Evolutionary conservation across 495 filamentous ascomycete species (phyloP).

Genomic region (Barbatosphaeria neglecta): DNA sequence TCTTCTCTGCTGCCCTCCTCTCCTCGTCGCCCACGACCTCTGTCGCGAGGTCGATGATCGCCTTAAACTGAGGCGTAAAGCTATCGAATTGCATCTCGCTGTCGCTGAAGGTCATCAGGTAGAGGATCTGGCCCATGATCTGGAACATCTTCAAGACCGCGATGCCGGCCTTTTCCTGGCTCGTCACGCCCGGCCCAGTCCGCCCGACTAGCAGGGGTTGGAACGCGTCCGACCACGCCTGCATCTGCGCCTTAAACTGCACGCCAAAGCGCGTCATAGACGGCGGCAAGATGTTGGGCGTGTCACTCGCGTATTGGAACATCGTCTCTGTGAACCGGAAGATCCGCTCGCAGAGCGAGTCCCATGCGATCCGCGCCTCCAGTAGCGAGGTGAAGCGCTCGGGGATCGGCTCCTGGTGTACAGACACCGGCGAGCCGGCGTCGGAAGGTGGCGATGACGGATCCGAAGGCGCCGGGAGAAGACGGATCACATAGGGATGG

Average conservation of each 20-base stretch:
- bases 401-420: constrained; percentile 27
- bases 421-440: constrained; percentile 27
- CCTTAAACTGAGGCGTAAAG: constrained; percentile 25
- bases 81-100: constrained; percentile 36
- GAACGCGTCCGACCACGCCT: constrained; percentile 40
- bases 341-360: constrained; percentile 36
- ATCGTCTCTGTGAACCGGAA: constrained; percentile 43
- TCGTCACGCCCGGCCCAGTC: constrained; percentile 32
- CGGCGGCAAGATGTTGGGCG: constrained; percentile 34
- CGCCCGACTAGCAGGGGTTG: constrained; percentile 36
- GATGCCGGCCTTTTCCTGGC: constrained; percentile 42
- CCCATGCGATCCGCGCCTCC: constrained; percentile 38
- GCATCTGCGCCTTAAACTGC: constrained; percentile 30
- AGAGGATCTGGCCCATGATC: constrained; percentile 38
- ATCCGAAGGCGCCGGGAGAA: constrained; percentile 20
- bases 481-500: constrained; percentile 40
- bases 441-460: constrained; percentile 30
- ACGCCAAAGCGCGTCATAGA: constrained; percentile 31
- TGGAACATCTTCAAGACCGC: constrained; percentile 44
- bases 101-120: constrained; percentile 41
- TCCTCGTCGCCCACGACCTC: constrained; percentile 40
- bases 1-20: constrained; percentile 27
- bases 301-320: constrained; percentile 28
- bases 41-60: constrained; percentile 31
- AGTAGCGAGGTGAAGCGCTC: constrained; percentile 32